Evolutionary conservation across 768 basidiomycete species (phyloP), one percentile per base, ranked within the genome.

Genomic region (Asterophora lycoperdoides): DNA sequence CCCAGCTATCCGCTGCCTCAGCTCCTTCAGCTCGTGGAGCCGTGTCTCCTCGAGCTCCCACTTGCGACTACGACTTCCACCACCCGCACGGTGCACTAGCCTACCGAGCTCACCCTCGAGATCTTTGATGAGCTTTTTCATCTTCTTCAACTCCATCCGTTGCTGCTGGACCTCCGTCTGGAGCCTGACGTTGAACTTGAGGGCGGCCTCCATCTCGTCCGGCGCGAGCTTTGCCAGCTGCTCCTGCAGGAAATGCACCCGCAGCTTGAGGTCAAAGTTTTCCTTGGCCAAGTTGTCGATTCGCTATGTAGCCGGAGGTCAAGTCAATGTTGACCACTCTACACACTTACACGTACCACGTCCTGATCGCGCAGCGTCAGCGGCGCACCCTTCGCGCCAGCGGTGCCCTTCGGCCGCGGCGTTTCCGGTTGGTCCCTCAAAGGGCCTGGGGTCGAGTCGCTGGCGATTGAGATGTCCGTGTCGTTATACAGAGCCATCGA

Each of bases 271-370:
- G 60, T 85, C 86, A 65, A 98, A 97, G 74, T 95, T 95, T 65
- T 98, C 94, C 65, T 94, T 96, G 72, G 95, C 93, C 60, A 93
- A 80, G 53, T 83, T 84, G 68, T 98, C 93, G 62, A 96, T 91
- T 65, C 94, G 89, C 94, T 98, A 60, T 20, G n/a, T 38, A 15
- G 20, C 19, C 3, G n/a, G n/a, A n/a, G 26, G 17, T 5, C 23
- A 14, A 14, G 49, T 34, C 23, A 41, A 19, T 20, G n/a, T n/a
- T n/a, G n/a, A n/a, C 2, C 3, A 15, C 33, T 28, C 8, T 6
- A 34, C n/a, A 41, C 18, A 14, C 19, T 33, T n/a, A n/a, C n/a
- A 62, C 74, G 44, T 56, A 91, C 95, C 79, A 97, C 95, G 69
- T 98, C 94, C 66, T 99, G 95, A 64, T 98, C 95, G 7, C 93